Evolutionary conservation across 148 eudicot genomes (phyloP), one percentile per base, ranked within the genome.

Genomic region (Hydrangea macrophylla): DNA sequence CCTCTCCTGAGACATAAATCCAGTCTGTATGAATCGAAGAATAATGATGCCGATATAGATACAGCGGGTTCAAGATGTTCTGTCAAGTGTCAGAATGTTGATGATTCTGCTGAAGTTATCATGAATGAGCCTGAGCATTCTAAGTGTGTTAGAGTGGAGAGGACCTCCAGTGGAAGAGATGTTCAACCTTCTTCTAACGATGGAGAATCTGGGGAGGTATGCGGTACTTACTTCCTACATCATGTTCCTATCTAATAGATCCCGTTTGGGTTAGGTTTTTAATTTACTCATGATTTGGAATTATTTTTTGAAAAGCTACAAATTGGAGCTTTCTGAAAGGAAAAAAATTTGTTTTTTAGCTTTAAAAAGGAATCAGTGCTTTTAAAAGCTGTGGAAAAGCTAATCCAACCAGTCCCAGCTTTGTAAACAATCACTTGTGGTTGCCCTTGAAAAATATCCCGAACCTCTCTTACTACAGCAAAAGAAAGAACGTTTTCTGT

Each of bases 1-100:
- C 98, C 98, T 72, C 69, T 93, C 67, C 81, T 93, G 73, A 83
- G 97, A 71, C 84, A 82, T 72, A 79, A 76, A 55, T 65, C 85
- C 67, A 64, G 55, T 73, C 60, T 62, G 51, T 55, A 60, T 78
- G 69, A 69, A 60, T 55, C 73, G 40, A 78, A 65, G 58, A 77
- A 23, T 65, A 73, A 65, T 64, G 28, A 70, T 61, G 68, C 58
- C n/a, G 53, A 48, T n/a, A 45, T 55, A 32, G 54, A 40, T 30
- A 10, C 31, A 63, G 51, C 70, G 61, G 64, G 58, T 70, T 61
- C 70, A 33, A 65, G 58, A 64, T 70, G 78, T 72, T 42, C 77
- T 31, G 62, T 30, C 31, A 72, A 67, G 17, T 26, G 31, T 60
- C 64, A 69, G 54, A 60, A 69, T 65, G 65, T 63, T 75, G 78